phyloP scores from a whole-genome alignment of 306 rosid species.

The Ceratonia siliqua region DNA sequence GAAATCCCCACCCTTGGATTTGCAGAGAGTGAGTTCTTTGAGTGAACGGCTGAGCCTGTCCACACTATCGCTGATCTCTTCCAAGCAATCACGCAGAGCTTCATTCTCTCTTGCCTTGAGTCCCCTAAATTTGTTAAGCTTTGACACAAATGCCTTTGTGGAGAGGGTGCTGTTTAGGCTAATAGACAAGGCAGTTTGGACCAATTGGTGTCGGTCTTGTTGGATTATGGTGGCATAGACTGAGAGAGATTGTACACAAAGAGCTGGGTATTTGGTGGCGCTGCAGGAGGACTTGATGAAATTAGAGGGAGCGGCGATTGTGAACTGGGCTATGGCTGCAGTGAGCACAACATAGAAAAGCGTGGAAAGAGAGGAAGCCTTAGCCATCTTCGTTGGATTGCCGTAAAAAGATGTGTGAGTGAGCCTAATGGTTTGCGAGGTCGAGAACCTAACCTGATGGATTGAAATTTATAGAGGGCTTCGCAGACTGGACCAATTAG shows the following conservation, averaged over 20 bases:
- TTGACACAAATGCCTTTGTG: slow-evolving; percentile 36
- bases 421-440: background rate
- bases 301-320: background rate
- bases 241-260: slow-evolving; percentile 42
- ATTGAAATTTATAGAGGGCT: slow-evolving; percentile 8
- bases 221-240: slow-evolving; percentile 38
- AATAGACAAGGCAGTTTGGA: slow-evolving; percentile 41
- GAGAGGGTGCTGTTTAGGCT: slow-evolving; percentile 39
- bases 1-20: slow-evolving; percentile 33
- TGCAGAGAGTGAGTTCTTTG: slow-evolving; percentile 44
- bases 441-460: background rate
- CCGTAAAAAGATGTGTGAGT: background rate
- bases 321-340: background rate
- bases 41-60: slow-evolving; percentile 40
- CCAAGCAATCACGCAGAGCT: slow-evolving; percentile 40
- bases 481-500: too few relatives aligned
- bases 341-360: background rate
- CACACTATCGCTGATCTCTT: slow-evolving; percentile 43
- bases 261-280: slow-evolving; percentile 31
- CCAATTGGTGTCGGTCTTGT: slow-evolving; percentile 44
- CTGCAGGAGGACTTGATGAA: slow-evolving; percentile 52
- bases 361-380: background rate
- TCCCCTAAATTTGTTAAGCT: slow-evolving; percentile 31
- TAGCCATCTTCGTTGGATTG: slow-evolving; percentile 26
- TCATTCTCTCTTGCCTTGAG: slow-evolving; percentile 39